These are phyloP conservation scores for Xylariaceae sp. DNA, from an alignment of 2,329 filamentous ascomycete species.

Conservation along the genomic window DNA sequence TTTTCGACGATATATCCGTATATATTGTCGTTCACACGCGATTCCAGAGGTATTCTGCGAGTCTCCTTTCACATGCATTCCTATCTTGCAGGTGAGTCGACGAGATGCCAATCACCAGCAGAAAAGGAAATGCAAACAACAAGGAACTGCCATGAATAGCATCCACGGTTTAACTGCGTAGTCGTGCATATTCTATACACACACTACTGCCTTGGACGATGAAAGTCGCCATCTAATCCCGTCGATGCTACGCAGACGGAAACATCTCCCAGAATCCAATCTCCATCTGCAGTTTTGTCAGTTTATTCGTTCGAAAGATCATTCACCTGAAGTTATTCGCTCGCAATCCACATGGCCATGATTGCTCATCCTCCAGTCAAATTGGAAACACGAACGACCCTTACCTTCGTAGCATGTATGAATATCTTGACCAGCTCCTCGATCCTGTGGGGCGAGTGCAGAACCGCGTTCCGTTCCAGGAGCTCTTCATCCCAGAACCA, in stretches of 20 bases:
- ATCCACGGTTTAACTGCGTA: neutral
- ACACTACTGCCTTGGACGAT: no score
- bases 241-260: conserved; percentile 29
- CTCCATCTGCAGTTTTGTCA: conserved; percentile 41
- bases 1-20: no score
- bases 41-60: no score
- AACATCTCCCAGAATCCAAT: conserved; percentile 54
- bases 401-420: conserved; percentile 76
- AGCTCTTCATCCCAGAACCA: conserved; percentile 46
- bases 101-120: neutral
- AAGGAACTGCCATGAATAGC: neutral
- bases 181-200: neutral
- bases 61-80: neutral
- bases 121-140: neutral
- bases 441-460: conserved; percentile 67
- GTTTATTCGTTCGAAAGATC: conserved; percentile 1
- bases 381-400: conserved; percentile 19
- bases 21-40: no score
- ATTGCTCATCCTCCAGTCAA: neutral
- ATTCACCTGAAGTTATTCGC: neutral
- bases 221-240: neutral
- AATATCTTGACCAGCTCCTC: conserved; percentile 83
- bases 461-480: conserved; percentile 67
- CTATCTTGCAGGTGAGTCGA: neutral
- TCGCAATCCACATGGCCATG: neutral